Evolutionary conservation across 2,329 filamentous ascomycete genomes (phyloP).

Genomic region (Sordariomycetes sp.): DNA sequence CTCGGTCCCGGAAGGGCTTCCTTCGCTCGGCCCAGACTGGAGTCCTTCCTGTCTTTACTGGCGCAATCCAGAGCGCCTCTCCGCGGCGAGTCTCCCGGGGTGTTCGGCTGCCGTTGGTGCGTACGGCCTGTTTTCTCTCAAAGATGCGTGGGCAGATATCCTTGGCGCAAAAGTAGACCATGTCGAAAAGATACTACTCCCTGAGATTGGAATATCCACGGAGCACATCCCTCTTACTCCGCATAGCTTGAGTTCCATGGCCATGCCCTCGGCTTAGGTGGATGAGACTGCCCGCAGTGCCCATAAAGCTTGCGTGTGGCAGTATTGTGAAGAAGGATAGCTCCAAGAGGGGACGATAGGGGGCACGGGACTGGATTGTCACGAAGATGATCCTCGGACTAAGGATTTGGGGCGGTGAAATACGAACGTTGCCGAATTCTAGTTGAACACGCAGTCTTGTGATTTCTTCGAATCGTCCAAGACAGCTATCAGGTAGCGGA

Average conservation of each 20-base stretch:
- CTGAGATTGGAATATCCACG: neutral
- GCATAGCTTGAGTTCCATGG: neutral
- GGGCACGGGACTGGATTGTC: constrained; percentile 71
- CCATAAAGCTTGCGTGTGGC: constrained; percentile 70
- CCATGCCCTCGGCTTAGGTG: constrained; percentile 15
- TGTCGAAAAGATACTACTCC: constrained; percentile 6
- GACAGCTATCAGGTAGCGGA: too few species aligned
- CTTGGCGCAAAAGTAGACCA: neutral
- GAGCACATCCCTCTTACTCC: neutral
- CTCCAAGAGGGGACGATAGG: constrained; percentile 61
- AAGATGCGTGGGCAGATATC: constrained; percentile 5
- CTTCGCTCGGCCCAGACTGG: constrained; percentile 16
- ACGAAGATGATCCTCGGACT: constrained; percentile 59
- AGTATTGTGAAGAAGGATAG: constrained; percentile 68
- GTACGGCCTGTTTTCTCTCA: constrained; percentile 6
- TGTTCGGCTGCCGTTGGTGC: constrained; percentile 4
- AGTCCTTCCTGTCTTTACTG: constrained; percentile 17
- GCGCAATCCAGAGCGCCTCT: constrained; percentile 13
- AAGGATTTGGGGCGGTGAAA: too few species aligned
- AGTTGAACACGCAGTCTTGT: too few species aligned
- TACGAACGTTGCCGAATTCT: too few species aligned
- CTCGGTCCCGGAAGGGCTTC: constrained; percentile 16
- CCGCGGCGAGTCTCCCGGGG: constrained; percentile 14
- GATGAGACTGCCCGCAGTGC: constrained; percentile 64
- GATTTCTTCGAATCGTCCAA: too few species aligned